Base-by-base conservation (phyloP, 306 rosid species). In the Bauhinia variegata region DNA sequence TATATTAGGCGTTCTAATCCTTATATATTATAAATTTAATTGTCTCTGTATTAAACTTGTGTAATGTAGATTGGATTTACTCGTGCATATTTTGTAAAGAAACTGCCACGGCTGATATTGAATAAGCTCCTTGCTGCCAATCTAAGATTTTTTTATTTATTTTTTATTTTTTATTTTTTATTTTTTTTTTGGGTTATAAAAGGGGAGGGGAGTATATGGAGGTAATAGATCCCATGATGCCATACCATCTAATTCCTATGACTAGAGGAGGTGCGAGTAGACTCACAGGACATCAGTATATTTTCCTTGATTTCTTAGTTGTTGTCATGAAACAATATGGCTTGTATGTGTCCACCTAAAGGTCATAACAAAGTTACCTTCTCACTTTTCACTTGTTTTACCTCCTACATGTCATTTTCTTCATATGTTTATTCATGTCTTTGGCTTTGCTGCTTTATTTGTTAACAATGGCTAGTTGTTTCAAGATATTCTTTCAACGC, bases 381-480 rank as follows among this genome's bases (percentile, higher is more conserved):
- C 8, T 6, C 18, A 15, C 36, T n/a, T 46, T 36, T 70, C 52
- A 14, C 30, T 58, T 60, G 34, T 60, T 42, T 58, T 19, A 36
- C 51, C 28, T 37, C 54, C 50, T 32, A 9, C 34, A 18, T 54
- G 33, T 64, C 49, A 41, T 74, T 52, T 64, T 43, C 77, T 77
- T 50, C 38, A 10, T 37, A 11, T 38, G 38, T 55, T 46, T 31
- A 10, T 46, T 34, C 42, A 15, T 42, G 68, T 63, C 62, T 51
- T 56, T 11, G 49, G 65, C 28, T 54, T 54, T 71, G 64, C 67
- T 80, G 42, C 73, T 78, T 72, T 13, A 57, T 65, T 62, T 37
- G 42, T 48, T 57, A 36, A 70, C 36, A 46, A 17, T 53, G 51
- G 41, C 11, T 60, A 51, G 48, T 65, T 71, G 16, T 67, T 18